phyloP scores from a whole-genome alignment of 2,329 filamentous ascomycete genomes.

The Xylaria sp. region DNA sequence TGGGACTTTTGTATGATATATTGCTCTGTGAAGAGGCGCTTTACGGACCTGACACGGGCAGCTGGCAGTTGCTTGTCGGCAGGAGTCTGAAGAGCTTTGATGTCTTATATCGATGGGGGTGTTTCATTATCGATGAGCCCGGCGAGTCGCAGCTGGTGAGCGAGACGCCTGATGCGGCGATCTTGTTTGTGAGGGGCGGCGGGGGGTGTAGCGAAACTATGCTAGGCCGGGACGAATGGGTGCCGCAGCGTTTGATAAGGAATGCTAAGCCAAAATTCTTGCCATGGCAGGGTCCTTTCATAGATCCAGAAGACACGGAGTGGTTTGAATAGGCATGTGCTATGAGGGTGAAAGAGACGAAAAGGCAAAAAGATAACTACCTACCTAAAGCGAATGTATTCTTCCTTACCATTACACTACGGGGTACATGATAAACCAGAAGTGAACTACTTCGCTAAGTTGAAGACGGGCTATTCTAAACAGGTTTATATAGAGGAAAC shows the following conservation, averaged over 20 bases:
- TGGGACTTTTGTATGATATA: slow-evolving; percentile 11
- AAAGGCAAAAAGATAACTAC: too few species aligned
- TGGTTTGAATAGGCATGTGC: slow-evolving; percentile 10
- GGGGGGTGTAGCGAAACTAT: neutral
- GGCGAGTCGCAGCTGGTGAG: neutral
- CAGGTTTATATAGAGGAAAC: too few species aligned
- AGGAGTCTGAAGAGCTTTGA: slow-evolving; percentile 15
- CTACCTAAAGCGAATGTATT: too few species aligned
- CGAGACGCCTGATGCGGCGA: slow-evolving; percentile 2
- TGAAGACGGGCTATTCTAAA: too few species aligned
- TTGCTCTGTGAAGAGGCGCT: slow-evolving; percentile 19
- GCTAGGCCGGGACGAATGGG: neutral
- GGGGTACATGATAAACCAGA: too few species aligned
- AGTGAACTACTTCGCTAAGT: too few species aligned
- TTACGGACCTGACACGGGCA: neutral
- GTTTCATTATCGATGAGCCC: slow-evolving; percentile 2
- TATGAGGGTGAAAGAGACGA: too few species aligned
- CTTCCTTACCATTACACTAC: too few species aligned
- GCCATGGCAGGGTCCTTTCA: slow-evolving; percentile 17
- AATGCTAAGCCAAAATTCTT: slow-evolving; percentile 5
- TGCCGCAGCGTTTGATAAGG: slow-evolving; percentile 3
- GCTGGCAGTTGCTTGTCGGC: slow-evolving; percentile 12
- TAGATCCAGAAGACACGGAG: slow-evolving; percentile 7
- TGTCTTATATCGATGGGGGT: slow-evolving; percentile 14
- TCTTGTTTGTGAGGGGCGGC: slow-evolving; percentile 14